Conservation (phyloP, 2,329 filamentous ascomycete genomes). For the Camillea tinctor region DNA sequence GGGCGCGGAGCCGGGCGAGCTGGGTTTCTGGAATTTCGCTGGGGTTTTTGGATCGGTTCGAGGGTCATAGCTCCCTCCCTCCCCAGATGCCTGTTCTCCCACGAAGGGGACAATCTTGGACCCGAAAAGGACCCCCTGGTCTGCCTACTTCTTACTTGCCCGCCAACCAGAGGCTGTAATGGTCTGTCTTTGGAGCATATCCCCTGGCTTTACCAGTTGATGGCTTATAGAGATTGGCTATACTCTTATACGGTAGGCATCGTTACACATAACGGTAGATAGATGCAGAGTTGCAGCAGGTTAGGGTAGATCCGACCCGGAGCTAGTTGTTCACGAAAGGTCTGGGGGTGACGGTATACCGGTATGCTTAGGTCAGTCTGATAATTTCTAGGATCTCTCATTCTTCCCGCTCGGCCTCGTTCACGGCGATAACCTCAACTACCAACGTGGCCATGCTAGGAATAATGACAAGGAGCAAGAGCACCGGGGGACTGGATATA, state of each 20-base stretch:
- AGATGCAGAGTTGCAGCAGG: neutral
- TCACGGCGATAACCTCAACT: no score
- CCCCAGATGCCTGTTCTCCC: neutral
- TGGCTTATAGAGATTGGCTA: neutral
- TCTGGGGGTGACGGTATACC: neutral
- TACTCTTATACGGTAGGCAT: neutral
- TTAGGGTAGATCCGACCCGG: neutral
- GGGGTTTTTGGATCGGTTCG: neutral
- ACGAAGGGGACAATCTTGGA: neutral
- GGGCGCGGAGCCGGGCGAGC: neutral
- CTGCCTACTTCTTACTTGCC: neutral
- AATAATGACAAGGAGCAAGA: no score
- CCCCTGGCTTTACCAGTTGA: neutral
- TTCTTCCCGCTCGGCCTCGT: no score
- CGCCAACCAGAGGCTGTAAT: neutral
- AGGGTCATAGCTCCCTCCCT: neutral
- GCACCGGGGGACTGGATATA: no score
- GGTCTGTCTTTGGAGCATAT: neutral
- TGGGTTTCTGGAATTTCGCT: neutral
- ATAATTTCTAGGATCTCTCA: neutral
- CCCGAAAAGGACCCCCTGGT: neutral
- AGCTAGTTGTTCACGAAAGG: neutral
- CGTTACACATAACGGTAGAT: neutral
- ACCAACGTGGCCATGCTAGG: no score
- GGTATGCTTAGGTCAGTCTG: neutral